phyloP scores from a whole-genome alignment of 2,329 filamentous ascomycete species.

The Talaromyces sp. region DNA sequence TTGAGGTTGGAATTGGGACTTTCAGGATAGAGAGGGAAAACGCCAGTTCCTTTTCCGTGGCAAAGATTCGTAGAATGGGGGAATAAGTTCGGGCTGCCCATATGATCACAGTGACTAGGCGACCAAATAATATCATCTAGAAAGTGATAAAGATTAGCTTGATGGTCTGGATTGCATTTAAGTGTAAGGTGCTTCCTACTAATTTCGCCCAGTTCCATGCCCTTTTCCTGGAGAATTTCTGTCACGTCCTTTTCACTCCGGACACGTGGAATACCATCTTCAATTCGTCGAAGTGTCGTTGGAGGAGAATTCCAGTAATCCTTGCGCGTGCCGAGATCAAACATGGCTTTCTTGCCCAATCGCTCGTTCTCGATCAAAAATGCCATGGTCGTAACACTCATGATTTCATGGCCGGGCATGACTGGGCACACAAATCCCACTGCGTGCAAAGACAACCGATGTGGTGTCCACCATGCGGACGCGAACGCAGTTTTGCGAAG shows the following conservation, averaged over 20 bases:
- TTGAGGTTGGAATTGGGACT: background rate
- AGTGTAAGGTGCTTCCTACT: background rate
- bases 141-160: background rate
- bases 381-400: conserved; percentile 24
- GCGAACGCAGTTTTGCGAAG: conserved; percentile 5
- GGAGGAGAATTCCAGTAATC: conserved; percentile 29
- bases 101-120: background rate
- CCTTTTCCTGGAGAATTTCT: background rate
- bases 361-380: conserved; percentile 28
- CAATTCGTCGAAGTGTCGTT: conserved; percentile 13
- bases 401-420: conserved; percentile 21
- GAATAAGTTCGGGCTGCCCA: background rate
- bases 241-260: background rate
- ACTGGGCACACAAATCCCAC: background rate
- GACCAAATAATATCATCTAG: background rate
- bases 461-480: conserved; percentile 15
- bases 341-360: conserved; percentile 26
- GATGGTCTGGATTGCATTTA: background rate
- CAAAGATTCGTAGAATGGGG: background rate
- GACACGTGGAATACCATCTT: background rate
- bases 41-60: background rate
- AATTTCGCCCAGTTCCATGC: background rate
- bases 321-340: conserved; percentile 29
- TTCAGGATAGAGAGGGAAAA: background rate
- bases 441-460: conserved; percentile 5